These are phyloP conservation scores for Cyberlindnera xylosilytica DNA, from an alignment of 805 yeast genomes.

Conservation along the genomic window DNA sequence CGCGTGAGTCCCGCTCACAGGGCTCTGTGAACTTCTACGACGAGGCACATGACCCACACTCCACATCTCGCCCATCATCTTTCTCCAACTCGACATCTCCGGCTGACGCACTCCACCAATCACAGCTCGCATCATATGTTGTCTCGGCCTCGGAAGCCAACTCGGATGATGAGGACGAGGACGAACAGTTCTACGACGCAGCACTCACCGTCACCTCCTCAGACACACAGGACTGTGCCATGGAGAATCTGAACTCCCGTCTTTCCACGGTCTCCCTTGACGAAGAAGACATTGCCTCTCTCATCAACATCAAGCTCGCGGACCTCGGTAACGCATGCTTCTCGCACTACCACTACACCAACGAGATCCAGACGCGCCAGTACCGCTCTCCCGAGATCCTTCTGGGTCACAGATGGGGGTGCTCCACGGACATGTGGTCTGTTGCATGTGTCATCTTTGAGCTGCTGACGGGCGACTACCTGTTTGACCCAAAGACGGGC, in stretches of 20 bases:
- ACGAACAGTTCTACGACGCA: slow-evolving; percentile 3
- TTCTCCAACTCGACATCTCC: not conserved
- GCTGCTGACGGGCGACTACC: slow-evolving; percentile 87
- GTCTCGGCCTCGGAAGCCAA: slow-evolving; percentile 18
- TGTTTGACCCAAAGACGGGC: slow-evolving; percentile 83
- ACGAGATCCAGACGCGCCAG: slow-evolving; percentile 67
- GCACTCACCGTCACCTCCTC: not conserved
- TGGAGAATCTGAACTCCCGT: slow-evolving; percentile 1
- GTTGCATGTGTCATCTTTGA: slow-evolving; percentile 89
- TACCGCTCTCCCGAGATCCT: slow-evolving; percentile 65
- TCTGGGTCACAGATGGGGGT: slow-evolving; percentile 58
- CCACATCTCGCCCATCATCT: not conserved
- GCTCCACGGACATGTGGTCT: slow-evolving; percentile 94
- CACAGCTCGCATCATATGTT: slow-evolving; percentile 5
- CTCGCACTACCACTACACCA: slow-evolving; percentile 58
- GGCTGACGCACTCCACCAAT: slow-evolving; percentile 9
- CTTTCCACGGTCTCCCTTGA: slow-evolving; percentile 9
- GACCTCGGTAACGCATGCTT: slow-evolving; percentile 73
- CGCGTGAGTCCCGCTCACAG: slow-evolving; percentile 9
- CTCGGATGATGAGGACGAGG: slow-evolving; percentile 14
- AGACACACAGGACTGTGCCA: not conserved
- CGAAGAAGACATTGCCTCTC: slow-evolving; percentile 13
- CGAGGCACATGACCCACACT: slow-evolving; percentile 7
- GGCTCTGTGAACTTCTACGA: slow-evolving; percentile 19
- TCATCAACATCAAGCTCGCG: slow-evolving; percentile 48